Evolutionary conservation across 495 filamentous ascomycete species (phyloP), one percentile per base, ranked within the genome.

Genomic region (Neurospora hispaniola): DNA sequence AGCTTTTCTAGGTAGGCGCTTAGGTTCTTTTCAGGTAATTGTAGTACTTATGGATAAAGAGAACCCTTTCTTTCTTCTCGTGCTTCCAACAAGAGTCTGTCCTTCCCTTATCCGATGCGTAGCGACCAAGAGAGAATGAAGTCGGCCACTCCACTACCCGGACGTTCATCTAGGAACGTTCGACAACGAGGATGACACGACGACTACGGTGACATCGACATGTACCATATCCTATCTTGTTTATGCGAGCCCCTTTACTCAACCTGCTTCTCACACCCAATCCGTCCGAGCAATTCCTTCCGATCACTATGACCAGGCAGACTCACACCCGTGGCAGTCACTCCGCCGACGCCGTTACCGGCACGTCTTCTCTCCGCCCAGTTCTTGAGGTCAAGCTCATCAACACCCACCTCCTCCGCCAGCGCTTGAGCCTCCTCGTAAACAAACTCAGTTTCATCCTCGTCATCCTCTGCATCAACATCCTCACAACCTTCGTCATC

Each of bases 401-500:
- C 90, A 16, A 90, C 89, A 5, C 88, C 90, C 4, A 92, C 89
- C 75, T 91, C 90, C 80, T 90, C 84, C 80, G 91, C 89, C 18
- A 89, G 80, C 11, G 87, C 86, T 44, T 81, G 74, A 41, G 81
- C 81, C 48, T 84, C 82, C 75, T 85, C 84, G 38, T 85, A 83
- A 46, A 84, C 80, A 71, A 79, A 80, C 73, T 84, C 82, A 12
- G 86, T 4, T 42, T 88, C 83, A 3, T 87, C 85, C 27, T 88
- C 83, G 3, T 86, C 85, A 20, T 89, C 87, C 35, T 88, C 86
- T 27, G 86, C 89, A 54, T 88, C 90, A 41, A 83, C 96, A 74
- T 94, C 94, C 74, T 97, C 94, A 79, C 93, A 66, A 35, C 83
- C 92, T 77, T 98, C 95, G 74, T 94, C 94, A 74, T 97, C 94